These are phyloP conservation scores for Quercus rubra DNA, from an alignment of 306 rosid genomes.

Conservation along the genomic window DNA sequence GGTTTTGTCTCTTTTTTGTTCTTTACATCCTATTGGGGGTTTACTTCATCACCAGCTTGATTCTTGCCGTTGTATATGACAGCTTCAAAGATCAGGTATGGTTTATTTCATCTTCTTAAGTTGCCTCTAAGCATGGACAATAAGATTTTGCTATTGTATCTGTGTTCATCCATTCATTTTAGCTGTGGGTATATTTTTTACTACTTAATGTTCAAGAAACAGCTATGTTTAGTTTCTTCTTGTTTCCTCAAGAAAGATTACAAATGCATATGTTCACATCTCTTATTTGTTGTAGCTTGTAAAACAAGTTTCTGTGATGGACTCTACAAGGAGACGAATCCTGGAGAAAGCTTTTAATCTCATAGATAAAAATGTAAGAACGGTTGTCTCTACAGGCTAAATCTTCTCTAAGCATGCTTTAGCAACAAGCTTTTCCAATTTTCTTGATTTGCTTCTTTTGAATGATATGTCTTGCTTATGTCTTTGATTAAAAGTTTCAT, in stretches of 20 bases:
- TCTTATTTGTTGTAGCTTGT: conserved; percentile 59
- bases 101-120: conserved; percentile 2
- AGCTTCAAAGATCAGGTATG: conserved; percentile 92
- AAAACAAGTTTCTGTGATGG: conserved; percentile 78
- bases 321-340: conserved; percentile 52
- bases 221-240: neutral
- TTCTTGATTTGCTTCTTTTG: neutral
- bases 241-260: conserved; percentile 16
- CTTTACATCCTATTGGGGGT: conserved; percentile 92
- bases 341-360: conserved; percentile 78
- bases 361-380: conserved; percentile 66
- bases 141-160: conserved; percentile 4
- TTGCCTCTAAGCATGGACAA: neutral
- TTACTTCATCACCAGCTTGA: conserved; percentile 87
- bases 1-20: conserved; percentile 75
- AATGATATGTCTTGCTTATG: neutral
- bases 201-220: neutral
- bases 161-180: conserved; percentile 11
- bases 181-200: conserved; percentile 2
- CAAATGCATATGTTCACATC: conserved; percentile 18
- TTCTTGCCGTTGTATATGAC: conserved; percentile 95
- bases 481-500: neutral
- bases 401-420: neutral
- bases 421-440: neutral
- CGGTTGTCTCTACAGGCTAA: conserved; percentile 5